Evolutionary conservation across 345 rosid genomes (phyloP).

Genomic region (Euphorbia pulcherrima): DNA sequence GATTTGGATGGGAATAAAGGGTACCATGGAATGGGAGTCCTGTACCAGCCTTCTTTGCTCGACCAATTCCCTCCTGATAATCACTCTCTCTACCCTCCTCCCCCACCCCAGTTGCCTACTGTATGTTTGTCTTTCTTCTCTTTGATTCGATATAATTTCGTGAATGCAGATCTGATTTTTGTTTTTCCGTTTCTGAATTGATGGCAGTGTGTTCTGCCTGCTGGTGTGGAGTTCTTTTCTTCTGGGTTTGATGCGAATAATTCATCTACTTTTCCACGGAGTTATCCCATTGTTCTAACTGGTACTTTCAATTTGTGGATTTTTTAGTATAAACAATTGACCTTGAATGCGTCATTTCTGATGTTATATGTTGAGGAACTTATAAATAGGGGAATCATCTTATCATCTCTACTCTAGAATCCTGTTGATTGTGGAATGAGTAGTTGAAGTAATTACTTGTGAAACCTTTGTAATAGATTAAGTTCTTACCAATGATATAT

Average conservation of each 20-base stretch:
- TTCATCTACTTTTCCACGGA: conserved; percentile 63
- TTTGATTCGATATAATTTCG: neutral
- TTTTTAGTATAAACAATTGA: neutral
- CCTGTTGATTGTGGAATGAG: neutral
- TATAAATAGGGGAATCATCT: neutral
- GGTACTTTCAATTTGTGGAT: conserved; percentile 37
- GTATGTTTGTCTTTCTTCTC: conserved; percentile 31
- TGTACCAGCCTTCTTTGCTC: conserved; percentile 70
- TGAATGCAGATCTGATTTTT: conserved; percentile 9
- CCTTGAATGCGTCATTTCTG: neutral
- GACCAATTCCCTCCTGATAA: conserved; percentile 79
- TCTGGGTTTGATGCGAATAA: conserved; percentile 68
- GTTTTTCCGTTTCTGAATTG: neutral
- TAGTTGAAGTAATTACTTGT: neutral
- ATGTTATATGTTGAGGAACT: neutral
- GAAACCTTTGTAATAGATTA: neutral
- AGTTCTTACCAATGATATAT: neutral
- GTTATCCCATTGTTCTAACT: conserved; percentile 93
- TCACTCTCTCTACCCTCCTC: conserved; percentile 69
- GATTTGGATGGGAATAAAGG: conserved; percentile 82
- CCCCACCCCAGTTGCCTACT: conserved; percentile 95
- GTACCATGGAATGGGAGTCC: conserved; percentile 53
- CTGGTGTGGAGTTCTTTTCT: conserved; percentile 69
- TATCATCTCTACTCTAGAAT: neutral
- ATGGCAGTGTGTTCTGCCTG: conserved; percentile 80